Evolutionary conservation across 176 grass and related monocot genomes (phyloP).

Genomic region (Phoenix dactylifera): DNA sequence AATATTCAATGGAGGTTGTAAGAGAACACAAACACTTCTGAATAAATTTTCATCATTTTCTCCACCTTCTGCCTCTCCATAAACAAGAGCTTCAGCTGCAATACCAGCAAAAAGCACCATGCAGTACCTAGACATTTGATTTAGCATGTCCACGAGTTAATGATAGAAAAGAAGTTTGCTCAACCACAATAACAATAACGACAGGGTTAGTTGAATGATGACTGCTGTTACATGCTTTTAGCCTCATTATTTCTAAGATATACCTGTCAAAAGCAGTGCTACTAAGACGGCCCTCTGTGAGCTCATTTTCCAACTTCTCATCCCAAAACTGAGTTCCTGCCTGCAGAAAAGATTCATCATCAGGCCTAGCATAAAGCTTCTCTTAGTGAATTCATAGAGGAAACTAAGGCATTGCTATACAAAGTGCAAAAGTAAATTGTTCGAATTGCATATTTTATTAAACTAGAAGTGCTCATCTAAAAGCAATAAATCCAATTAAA

Average conservation of each 20-base stretch:
- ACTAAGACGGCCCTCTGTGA: constrained; percentile 63
- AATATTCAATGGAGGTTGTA: constrained; percentile 64
- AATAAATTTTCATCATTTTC: constrained; percentile 96
- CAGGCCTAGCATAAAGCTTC: no score
- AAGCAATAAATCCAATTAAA: no score
- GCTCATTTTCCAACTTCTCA: constrained; percentile 84
- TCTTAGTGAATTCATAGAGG: no score
- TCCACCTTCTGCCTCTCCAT: constrained; percentile 91
- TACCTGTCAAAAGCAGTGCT: constrained; percentile 92
- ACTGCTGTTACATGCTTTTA: no score
- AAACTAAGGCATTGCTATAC: no score
- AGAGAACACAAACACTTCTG: constrained; percentile 64
- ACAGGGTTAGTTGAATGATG: no score
- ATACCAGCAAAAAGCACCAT: constrained; percentile 93
- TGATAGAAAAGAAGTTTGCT: not conserved
- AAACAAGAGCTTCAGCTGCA: constrained; percentile 86
- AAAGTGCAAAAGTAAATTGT: no score
- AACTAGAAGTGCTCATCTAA: no score
- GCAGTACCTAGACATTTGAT: constrained; percentile 49
- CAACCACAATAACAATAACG: no score
- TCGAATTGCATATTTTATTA: no score
- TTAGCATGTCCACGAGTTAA: not conserved
- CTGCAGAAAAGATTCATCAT: constrained; percentile 20
- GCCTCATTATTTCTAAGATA: not conserved
- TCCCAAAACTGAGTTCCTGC: constrained; percentile 99